Evolutionary conservation across 1,139 yeast genomes (phyloP).

Genomic region (Scheffersomyces titani): DNA sequence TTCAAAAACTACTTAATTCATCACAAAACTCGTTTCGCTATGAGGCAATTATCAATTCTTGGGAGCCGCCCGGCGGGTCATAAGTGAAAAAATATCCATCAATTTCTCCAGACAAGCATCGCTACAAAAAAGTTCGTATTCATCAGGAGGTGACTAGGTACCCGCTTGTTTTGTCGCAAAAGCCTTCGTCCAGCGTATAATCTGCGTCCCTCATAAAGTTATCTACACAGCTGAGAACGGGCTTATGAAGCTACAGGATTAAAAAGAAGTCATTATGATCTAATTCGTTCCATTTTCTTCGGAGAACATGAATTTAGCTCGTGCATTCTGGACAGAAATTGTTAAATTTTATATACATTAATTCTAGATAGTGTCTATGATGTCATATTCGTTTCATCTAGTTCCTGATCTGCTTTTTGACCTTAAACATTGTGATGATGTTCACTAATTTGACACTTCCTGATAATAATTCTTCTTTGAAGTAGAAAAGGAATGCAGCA

Average conservation of each 20-base stretch:
- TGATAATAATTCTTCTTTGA: conserved; percentile 78
- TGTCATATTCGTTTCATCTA: too few species aligned
- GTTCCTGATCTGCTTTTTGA: conserved; percentile 16
- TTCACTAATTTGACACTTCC: conserved; percentile 51
- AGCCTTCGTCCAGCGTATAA: neutral
- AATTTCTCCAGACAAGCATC: neutral
- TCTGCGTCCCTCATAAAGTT: neutral
- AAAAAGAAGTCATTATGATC: neutral
- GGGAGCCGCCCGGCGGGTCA: neutral
- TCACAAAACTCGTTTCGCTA: neutral
- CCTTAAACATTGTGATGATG: conserved; percentile 30
- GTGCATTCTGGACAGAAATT: too few species aligned
- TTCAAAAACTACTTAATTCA: neutral
- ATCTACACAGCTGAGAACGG: neutral
- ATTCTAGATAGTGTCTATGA: too few species aligned
- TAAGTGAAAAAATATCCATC: neutral
- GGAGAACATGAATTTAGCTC: neutral
- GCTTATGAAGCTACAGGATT: neutral
- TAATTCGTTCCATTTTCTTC: neutral
- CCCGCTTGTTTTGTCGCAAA: neutral
- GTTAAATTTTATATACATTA: too few species aligned
- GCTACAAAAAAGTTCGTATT: neutral
- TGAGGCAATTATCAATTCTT: neutral
- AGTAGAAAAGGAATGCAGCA: conserved; percentile 87
- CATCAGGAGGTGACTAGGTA: neutral